Evolutionary conservation across 352 stramenopile species (phyloP), one percentile per base, ranked within the genome.

Genomic region (Thalassiosira delicatula): DNA sequence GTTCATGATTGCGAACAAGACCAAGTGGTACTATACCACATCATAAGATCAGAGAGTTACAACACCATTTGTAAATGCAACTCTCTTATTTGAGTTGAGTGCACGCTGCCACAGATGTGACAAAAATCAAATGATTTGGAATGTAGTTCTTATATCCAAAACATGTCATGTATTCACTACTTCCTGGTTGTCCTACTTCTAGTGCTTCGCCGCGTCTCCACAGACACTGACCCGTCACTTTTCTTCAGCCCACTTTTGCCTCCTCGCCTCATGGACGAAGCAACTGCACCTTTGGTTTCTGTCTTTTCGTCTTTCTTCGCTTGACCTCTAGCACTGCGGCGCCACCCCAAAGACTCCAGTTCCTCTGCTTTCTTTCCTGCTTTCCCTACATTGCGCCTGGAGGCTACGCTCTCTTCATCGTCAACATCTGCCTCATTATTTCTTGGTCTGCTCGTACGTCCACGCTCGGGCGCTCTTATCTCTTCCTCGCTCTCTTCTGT

Each of bases 1-100:
- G 40, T 94, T 89, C 5, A 76, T 87, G 9, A 86, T 82, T 46
- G 73, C 82, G 70, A 94, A 94, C n/a, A n/a, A n/a, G n/a, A n/a
- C n/a, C n/a, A n/a, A n/a, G n/a, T n/a, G n/a, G n/a, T n/a, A n/a
- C n/a, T n/a, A n/a, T n/a, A n/a, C n/a, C n/a, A n/a, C n/a, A n/a
- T n/a, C n/a, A n/a, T n/a, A n/a, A n/a, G n/a, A n/a, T n/a, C n/a
- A n/a, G n/a, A n/a, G n/a, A n/a, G n/a, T n/a, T n/a, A n/a, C n/a
- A n/a, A n/a, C n/a, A n/a, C n/a, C n/a, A n/a, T n/a, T n/a, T n/a
- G n/a, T n/a, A n/a, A n/a, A n/a, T n/a, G n/a, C n/a, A n/a, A n/a
- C n/a, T n/a, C n/a, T n/a, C n/a, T n/a, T n/a, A n/a, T n/a, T n/a
- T n/a, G n/a, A n/a, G n/a, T n/a, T n/a, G n/a, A n/a, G n/a, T n/a